Evolutionary conservation across 192 early-diverging fungal genomes (phyloP).

Genomic region (Umbelopsis isabellina): DNA sequence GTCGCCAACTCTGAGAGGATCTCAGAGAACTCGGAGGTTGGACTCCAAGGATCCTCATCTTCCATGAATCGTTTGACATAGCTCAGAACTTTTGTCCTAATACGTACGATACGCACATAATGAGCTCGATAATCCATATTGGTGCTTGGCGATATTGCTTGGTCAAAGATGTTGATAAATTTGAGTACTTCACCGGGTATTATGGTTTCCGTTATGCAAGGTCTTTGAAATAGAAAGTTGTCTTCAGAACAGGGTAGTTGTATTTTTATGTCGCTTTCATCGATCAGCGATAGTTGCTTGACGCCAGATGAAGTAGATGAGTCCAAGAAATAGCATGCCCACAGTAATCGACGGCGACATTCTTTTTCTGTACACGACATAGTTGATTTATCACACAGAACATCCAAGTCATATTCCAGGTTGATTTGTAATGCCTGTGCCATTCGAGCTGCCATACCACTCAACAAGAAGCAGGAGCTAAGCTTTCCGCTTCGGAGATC

Average conservation of each 20-base stretch:
- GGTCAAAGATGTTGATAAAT: slow-evolving; percentile 13
- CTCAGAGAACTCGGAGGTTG: slow-evolving; percentile 12
- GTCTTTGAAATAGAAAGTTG: slow-evolving; percentile 6
- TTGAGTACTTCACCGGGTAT: slow-evolving; percentile 10
- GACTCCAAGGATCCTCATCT: slow-evolving; percentile 14
- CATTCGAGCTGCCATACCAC: slow-evolving; percentile 19
- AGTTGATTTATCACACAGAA: not conserved
- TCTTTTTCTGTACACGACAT: slow-evolving; percentile 21
- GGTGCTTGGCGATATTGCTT: not conserved
- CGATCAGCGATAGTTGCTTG: slow-evolving; percentile 1
- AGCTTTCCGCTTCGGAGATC: not conserved
- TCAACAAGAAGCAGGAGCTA: not conserved
- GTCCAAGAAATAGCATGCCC: slow-evolving; percentile 15
- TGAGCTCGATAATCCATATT: slow-evolving; percentile 24
- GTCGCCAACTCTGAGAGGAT: not conserved
- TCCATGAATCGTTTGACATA: slow-evolving; percentile 20
- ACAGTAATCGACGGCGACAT: slow-evolving; percentile 16
- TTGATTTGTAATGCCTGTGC: slow-evolving; percentile 22
- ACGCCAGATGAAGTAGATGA: not conserved
- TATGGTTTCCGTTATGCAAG: slow-evolving; percentile 15
- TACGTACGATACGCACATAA: not conserved
- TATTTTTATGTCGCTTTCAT: slow-evolving; percentile 22
- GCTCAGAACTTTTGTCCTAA: slow-evolving; percentile 4
- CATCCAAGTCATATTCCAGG: slow-evolving; percentile 22
- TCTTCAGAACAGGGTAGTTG: slow-evolving; percentile 22